Evolutionary conservation across 139 green algal genomes (phyloP).

Genomic region (Tetradesmus obliquus): DNA sequence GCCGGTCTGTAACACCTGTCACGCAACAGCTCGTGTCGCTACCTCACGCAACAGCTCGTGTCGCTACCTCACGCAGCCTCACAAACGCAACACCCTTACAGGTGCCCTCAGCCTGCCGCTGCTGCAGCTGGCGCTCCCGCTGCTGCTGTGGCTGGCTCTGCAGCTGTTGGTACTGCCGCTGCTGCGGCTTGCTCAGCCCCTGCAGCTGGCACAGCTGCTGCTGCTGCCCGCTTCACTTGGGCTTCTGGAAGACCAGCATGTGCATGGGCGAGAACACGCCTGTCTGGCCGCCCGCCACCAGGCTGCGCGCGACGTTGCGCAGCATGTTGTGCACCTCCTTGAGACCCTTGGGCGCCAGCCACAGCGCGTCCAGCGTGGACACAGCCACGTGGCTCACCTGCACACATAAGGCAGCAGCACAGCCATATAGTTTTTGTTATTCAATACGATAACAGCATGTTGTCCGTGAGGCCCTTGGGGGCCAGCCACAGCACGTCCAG

Average conservation of each 20-base stretch:
- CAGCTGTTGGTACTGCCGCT: not conserved
- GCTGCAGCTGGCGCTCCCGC: not conserved
- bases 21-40: not conserved
- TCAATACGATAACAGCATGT: conserved; percentile 82
- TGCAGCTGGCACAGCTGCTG: not conserved
- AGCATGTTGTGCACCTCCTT: conserved; percentile 98
- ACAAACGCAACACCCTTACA: not conserved
- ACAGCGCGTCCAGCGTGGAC: conserved; percentile 71
- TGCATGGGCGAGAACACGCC: conserved; percentile 98
- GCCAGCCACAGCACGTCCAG: conserved; percentile 80
- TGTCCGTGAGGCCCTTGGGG: conserved; percentile 78
- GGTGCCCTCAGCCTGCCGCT: not conserved
- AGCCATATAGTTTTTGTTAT: too few relatives aligned
- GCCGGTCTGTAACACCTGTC: not conserved
- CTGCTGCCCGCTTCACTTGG: conserved; percentile 36
- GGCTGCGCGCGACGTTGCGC: conserved; percentile 78
- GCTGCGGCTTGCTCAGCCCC: not conserved
- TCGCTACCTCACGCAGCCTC: not conserved
- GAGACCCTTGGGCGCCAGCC: conserved; percentile 80
- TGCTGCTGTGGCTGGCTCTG: not conserved
- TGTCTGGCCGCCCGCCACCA: conserved; percentile 89
- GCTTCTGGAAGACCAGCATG: conserved; percentile 96
- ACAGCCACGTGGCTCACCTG: conserved; percentile 81
- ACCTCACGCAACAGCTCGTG: not conserved
- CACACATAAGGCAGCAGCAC: not conserved